These are phyloP conservation scores for Pseudoneurospora amorphoporcata DNA, from an alignment of 495 filamentous ascomycete species.

Conservation along the genomic window DNA sequence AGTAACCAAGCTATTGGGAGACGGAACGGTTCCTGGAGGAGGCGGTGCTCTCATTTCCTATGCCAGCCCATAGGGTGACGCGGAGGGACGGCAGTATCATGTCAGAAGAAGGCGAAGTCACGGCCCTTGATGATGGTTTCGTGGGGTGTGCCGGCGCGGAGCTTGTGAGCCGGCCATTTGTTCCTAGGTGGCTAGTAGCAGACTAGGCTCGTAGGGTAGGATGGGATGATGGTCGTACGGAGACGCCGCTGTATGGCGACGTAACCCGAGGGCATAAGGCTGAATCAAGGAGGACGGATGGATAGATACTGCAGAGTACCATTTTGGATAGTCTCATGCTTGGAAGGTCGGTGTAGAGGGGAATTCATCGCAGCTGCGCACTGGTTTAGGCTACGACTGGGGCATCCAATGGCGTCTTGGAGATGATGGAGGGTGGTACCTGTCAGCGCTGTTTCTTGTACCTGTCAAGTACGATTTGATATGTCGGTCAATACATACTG, in stretches of 20 bases:
- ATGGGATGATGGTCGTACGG: background rate
- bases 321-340: background rate
- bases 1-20: background rate
- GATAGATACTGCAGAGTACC: background rate
- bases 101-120: background rate
- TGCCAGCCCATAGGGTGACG: background rate
- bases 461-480: background rate
- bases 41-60: background rate
- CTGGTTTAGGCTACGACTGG: slow-evolving; percentile 4
- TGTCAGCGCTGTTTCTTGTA: background rate
- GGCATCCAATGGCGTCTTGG: slow-evolving; percentile 5
- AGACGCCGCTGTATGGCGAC: background rate
- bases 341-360: slow-evolving; percentile 4
- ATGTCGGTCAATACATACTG: background rate
- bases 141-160: background rate
- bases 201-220: background rate
- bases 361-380: slow-evolving; percentile 18
- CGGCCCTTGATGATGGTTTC: background rate
- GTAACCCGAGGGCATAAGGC: slow-evolving; percentile 2
- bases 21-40: background rate
- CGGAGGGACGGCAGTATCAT: background rate
- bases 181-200: background rate
- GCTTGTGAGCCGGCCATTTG: background rate
- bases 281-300: background rate
- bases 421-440: background rate